Base-by-base conservation (phyloP, 495 filamentous ascomycete genomes). In the Podospora comata region DNA sequence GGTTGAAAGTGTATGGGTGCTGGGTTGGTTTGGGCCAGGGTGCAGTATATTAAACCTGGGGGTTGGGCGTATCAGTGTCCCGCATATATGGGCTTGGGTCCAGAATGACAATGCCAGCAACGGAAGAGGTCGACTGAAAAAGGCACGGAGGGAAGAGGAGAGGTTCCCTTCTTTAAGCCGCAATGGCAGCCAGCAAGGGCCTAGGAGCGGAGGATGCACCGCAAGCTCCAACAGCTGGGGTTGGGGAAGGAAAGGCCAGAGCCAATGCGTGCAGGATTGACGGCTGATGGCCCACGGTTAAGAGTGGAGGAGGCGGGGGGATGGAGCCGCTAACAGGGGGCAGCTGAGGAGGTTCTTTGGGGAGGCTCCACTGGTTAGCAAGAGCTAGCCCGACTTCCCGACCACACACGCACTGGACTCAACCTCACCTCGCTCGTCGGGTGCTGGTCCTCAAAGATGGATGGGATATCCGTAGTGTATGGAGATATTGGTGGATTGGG, bases 1-100 rank as follows among this genome's bases (percentile, higher is more conserved):
- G 71, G 71, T 64, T 67, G 68, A 66, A 55, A 63, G 66, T 23
- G 23, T 23, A 67, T 62, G 65, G 69, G 26, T 68, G 64, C 39
- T 23, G 23, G 54, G 59, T 44, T 30, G 65, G 67, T 65, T 27
- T 48, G 56, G 59, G 62, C 28, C 28, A 65, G 27, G 62, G 20
- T 62, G 67, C 15, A 39, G 19, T 61, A 66, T 59, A 67, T 68
- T 27, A 58, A 58, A 60, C 39, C 39, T 48, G 39, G 39, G 39
- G 39, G 39, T 48, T 13, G 9, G 62, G 68, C 54, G 59, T 34
- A 6, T 27, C 9, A n/a, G 56, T 59, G 56, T 27, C 56, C 56
- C 39, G 39, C 39, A 48, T 48, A 48, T 48, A 48, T 16, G 39
- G 39, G 2, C 39, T 5, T 48, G 39, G 39, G 9, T 48, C 39